Evolutionary conservation across 2,329 filamentous ascomycete genomes (phyloP).

Genomic region (Ascochyta fabae): DNA sequence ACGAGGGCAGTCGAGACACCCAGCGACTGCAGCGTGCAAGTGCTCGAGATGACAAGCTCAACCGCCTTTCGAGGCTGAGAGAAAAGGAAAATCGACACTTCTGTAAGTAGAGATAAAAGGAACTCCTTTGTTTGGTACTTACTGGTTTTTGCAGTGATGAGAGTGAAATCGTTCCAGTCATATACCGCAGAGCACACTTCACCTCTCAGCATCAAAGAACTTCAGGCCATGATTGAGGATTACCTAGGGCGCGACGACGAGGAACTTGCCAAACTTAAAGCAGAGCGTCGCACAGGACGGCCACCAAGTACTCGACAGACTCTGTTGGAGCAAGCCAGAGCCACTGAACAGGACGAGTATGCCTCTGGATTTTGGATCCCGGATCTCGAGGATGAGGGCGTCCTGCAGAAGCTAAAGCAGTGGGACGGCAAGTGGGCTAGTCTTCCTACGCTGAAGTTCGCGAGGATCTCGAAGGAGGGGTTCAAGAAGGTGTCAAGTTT

Average conservation of each 20-base stretch:
- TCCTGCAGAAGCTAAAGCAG: slow-evolving; percentile 67
- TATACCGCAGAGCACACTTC: slow-evolving; percentile 61
- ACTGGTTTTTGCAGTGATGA: slow-evolving; percentile 60
- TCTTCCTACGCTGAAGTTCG: slow-evolving; percentile 76
- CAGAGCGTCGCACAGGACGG: slow-evolving; percentile 76
- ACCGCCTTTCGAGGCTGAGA: slow-evolving; percentile 71
- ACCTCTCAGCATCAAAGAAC: slow-evolving; percentile 57
- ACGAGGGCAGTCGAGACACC: slow-evolving; percentile 88
- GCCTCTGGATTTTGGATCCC: slow-evolving; percentile 86
- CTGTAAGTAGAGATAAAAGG: slow-evolving; percentile 56
- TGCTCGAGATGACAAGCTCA: slow-evolving; percentile 81
- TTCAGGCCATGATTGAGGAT: slow-evolving; percentile 59
- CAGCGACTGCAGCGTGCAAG: slow-evolving; percentile 79
- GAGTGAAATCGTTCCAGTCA: slow-evolving; percentile 75
- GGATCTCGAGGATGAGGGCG: slow-evolving; percentile 73
- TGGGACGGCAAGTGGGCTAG: slow-evolving; percentile 89
- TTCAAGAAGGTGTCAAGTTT: slow-evolving; percentile 74
- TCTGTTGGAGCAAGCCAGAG: slow-evolving; percentile 73
- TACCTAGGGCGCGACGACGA: slow-evolving; percentile 70
- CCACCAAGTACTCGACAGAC: slow-evolving; percentile 81
- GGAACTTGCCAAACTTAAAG: slow-evolving; percentile 70
- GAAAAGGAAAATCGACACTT: slow-evolving; percentile 77
- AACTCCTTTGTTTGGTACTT: not conserved
- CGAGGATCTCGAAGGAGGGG: slow-evolving; percentile 73
- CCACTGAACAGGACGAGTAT: slow-evolving; percentile 77